Evolutionary conservation across 108 stramenopile genomes (phyloP).

Genomic region (Stephanodiscus minutulus): DNA sequence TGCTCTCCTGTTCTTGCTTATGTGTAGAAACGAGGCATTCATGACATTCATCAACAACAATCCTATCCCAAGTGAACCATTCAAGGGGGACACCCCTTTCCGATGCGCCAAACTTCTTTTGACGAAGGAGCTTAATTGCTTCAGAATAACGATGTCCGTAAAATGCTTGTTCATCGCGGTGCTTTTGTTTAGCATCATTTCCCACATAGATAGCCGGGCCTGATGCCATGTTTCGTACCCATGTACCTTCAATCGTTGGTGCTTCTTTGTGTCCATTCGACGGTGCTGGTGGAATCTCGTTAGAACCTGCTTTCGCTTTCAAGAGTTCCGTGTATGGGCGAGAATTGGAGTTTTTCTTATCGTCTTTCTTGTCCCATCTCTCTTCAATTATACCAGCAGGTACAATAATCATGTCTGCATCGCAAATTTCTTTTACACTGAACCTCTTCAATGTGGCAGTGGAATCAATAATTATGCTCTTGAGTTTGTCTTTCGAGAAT

Average conservation of each 20-base stretch:
- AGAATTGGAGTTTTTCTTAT: slow-evolving; percentile 12
- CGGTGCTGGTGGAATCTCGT: slow-evolving; percentile 51
- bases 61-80: slow-evolving; percentile 55
- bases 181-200: slow-evolving; percentile 43
- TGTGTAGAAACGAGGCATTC: slow-evolving; percentile 25
- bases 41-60: slow-evolving; percentile 63
- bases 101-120: slow-evolving; percentile 11
- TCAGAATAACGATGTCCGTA: slow-evolving; percentile 27
- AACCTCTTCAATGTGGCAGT: slow-evolving; percentile 33
- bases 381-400: slow-evolving; percentile 54
- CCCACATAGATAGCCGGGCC: slow-evolving; percentile 62
- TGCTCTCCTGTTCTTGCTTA: slow-evolving; percentile 26
- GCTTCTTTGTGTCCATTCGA: slow-evolving; percentile 51
- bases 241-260: slow-evolving; percentile 58
- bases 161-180: slow-evolving; percentile 26
- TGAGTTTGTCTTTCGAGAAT: slow-evolving; percentile 39
- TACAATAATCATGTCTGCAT: slow-evolving; percentile 50
- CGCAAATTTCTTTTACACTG: slow-evolving; percentile 42
- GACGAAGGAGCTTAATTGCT: slow-evolving; percentile 30
- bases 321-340: slow-evolving; percentile 56
- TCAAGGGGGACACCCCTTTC: slow-evolving; percentile 48
- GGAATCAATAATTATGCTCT: slow-evolving; percentile 37
- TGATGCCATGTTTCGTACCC: slow-evolving; percentile 60
- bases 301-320: slow-evolving; percentile 42
- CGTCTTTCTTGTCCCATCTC: too few species aligned